A percentile compares a stretch with the other conserved stretches of the same genome.
These are phyloP conservation scores for Saccharum spontaneum DNA, from an alignment of 176 grass and related monocot species.

Conservation along the genomic window DNA sequence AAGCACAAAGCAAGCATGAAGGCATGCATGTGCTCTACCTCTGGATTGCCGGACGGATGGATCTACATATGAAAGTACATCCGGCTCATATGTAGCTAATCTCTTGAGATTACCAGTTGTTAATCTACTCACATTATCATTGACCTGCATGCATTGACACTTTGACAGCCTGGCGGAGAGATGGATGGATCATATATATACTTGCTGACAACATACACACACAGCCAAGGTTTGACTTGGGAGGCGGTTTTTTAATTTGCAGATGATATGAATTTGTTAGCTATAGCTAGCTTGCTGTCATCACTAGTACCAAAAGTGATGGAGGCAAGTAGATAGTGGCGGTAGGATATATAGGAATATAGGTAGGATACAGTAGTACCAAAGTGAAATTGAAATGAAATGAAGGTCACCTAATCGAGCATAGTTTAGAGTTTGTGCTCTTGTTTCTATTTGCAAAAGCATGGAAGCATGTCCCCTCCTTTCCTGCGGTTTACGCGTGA, in stretches of 20 bases:
- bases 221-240: conserved; percentile 40
- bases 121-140: not conserved
- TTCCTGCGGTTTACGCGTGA: conserved; percentile 46
- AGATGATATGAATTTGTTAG: not conserved
- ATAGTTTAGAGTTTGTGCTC: conserved; percentile 23
- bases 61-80: not conserved
- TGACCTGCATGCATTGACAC: conserved; percentile 29
- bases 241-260: not conserved
- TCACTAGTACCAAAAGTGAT: not conserved
- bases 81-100: too few relatives aligned
- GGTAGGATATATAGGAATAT: not conserved
- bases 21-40: conserved; percentile 11
- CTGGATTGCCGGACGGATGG: conserved; percentile 24
- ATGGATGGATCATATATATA: conserved; percentile 25
- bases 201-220: not conserved
- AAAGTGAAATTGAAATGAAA: conserved; percentile 31
- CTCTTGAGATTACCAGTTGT: not conserved
- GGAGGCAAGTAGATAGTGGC: conserved; percentile 12
- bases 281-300: not conserved
- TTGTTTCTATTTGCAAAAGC: conserved; percentile 56
- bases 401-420: conserved; percentile 42
- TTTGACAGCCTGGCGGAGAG: conserved; percentile 47
- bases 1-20: conserved; percentile 29
- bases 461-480: conserved; percentile 54
- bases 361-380: not conserved